Base-by-base conservation (phyloP, 441 rosid species). In the Populus tomentosa region DNA sequence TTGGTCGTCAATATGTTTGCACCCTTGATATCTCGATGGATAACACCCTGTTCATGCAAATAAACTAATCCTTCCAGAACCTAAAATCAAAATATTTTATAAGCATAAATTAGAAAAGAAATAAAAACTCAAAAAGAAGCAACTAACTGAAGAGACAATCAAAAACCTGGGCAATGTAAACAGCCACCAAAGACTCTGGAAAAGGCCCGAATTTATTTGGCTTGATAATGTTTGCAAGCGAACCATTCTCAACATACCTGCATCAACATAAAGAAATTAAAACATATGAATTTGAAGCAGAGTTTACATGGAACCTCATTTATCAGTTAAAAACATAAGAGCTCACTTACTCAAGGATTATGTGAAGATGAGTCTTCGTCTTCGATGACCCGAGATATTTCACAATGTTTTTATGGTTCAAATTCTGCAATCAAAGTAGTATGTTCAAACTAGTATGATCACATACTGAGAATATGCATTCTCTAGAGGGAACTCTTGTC, bases 141-240 rank as follows among this genome's bases (percentile, higher is more conserved):
- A 77, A 79, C 32, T 73, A 80, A 77, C 32, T 73, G 35, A 82
- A 61, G 79, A 63, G 77, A n/a, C 80, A 10, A 69, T 76, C 78
- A n/a, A 75, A 82, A 84, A 94, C 98, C 99, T 93, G 98, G 68
- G 99, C 93, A 84, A 97, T 97, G 85, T 94, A 97, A 81, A 94
- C 92, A 79, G 96, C 94, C 82, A 97, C 99, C 88, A 97, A 82
- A 9, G 98, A 93, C 79, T 97, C 99, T 33, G 99, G 99, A 79
- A 97, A 93, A 75, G 99, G 99, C 77, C 99, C 98, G 85, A 97
- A 97, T 77, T 94, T 97, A 84, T 94, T 97, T 78, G 99, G 99
- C 89, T 94, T 97, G 72, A 97, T 94, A 76, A 97, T 97, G 84
- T 94, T 97, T 61, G 99, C 99, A 80, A 97, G 97, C 20, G 99